Conservation (phyloP, 805 yeast genomes). For the Metschnikowia corniflorae region DNA sequence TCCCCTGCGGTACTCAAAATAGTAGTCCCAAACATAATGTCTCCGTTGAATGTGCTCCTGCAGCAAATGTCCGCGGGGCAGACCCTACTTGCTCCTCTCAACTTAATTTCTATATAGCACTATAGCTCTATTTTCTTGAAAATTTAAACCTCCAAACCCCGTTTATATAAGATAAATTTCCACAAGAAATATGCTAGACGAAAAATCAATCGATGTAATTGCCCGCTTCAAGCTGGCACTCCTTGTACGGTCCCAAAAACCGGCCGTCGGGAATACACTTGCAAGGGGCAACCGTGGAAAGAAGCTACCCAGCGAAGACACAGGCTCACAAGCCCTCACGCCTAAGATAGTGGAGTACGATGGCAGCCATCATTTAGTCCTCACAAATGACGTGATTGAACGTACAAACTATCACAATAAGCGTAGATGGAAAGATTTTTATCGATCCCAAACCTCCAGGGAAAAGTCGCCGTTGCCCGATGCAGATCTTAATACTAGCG, state of each 20-base stretch:
- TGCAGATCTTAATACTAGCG: conserved; percentile 1
- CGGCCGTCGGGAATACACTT: conserved; percentile 7
- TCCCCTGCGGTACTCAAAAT: too few relatives aligned
- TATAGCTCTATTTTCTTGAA: too few relatives aligned
- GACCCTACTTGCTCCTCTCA: too few relatives aligned
- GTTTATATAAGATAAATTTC: too few relatives aligned
- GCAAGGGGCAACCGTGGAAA: conserved; percentile 30
- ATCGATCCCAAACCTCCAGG: conserved; percentile 7
- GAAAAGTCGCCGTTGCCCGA: neutral
- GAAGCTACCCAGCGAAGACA: conserved; percentile 21
- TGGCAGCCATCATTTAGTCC: conserved; percentile 33
- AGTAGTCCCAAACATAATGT: too few relatives aligned
- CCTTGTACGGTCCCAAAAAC: conserved; percentile 16
- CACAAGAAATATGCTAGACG: conserved; percentile 31
- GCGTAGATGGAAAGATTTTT: conserved; percentile 35
- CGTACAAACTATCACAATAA: conserved; percentile 26
- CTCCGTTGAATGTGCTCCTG: too few relatives aligned
- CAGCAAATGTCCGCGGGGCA: too few relatives aligned
- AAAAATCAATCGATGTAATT: conserved; percentile 36
- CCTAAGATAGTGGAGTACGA: conserved; percentile 39
- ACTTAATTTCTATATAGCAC: too few relatives aligned
- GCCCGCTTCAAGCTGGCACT: conserved; percentile 38
- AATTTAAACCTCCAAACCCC: too few relatives aligned
- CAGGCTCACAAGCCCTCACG: conserved; percentile 21
- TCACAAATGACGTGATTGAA: conserved; percentile 35